Evolutionary conservation across 164 flowering plant genomes (phyloP), one percentile per base, ranked within the genome.

Genomic region (Sextonia rubra): DNA sequence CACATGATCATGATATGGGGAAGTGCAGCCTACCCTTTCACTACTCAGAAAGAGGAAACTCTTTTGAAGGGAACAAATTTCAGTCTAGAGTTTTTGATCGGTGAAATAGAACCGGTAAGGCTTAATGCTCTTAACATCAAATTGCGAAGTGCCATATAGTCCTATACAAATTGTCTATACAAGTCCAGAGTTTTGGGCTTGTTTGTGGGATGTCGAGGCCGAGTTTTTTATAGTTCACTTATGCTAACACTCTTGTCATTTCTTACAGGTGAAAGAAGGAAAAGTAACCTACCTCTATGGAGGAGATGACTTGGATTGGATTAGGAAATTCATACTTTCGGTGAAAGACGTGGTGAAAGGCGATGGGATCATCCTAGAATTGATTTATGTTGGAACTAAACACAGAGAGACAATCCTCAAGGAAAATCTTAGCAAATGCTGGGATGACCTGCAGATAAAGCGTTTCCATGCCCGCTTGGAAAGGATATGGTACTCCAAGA

Each of bases 401-500:
- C 73, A 68, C 69, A 75, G 71, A 66, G 37, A 62, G 0, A 29
- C 18, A 18, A 75, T 85, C 29, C 37, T 17, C 25, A 56, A 56
- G 3, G 82, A 78, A 56, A 74, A 71, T 0, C 73, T 81, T 29
- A 64, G 79, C 23, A 30, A 27, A 3, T 80, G 81, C 73, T 60
- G 56, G 17, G 80, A 82, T 56, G 27, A 64, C 1, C 72, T 64
- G 15, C 66, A 67, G 25, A 75, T 87, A 0, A 83, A 86, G 87
- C 84, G 73, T 83, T 87, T 85, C 75, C 85, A 88, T 86, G 72
- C 75, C 12, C 64, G 90, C 64, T 79, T 89, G 0, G 85, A 84
- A 73, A 87, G 87, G 87, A 89, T 86, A 87, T 83, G 82, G 86
- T 72, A 78, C 77, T 84, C 86, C 6, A 83, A 82, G 78, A 69